Evolutionary conservation across 164 flowering plant species (phyloP).

Genomic region (Akebia trifoliata): DNA sequence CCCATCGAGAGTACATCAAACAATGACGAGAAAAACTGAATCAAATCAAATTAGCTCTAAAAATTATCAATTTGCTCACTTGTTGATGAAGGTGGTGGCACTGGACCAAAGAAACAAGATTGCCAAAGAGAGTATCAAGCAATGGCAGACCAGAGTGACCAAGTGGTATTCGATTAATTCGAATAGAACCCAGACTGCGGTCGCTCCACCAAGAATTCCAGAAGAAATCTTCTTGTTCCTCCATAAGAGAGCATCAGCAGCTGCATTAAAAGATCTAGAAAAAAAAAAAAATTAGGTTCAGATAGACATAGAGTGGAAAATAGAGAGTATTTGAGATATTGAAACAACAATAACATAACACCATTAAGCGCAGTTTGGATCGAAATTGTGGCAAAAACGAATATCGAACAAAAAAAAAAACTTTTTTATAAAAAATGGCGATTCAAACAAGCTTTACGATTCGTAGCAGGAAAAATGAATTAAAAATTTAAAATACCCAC

Average conservation of each 20-base stretch:
- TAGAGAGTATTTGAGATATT: no score
- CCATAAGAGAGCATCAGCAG: conserved; percentile 92
- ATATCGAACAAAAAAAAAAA: no score
- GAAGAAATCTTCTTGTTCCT: conserved; percentile 88
- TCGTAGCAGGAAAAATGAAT: no score
- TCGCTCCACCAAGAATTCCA: conserved; percentile 61
- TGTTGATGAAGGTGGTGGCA: conserved; percentile 58
- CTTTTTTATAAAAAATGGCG: no score
- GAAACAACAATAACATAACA: no score
- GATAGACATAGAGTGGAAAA: no score
- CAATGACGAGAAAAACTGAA: neutral
- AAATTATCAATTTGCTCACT: conserved; percentile 33
- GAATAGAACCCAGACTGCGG: conserved; percentile 72
- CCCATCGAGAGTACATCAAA: neutral
- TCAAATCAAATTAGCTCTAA: neutral
- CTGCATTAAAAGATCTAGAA: conserved; percentile 45
- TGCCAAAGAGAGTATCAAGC: conserved; percentile 54
- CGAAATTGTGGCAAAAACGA: no score
- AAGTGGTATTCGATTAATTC: conserved; percentile 78
- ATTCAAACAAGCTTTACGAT: no score
- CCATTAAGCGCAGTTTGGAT: no score
- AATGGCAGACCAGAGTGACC: conserved; percentile 68
- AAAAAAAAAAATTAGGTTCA: neutral
- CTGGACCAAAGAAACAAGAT: conserved; percentile 77
- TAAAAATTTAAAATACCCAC: no score